A percentile compares a stretch with the other conserved stretches of the same genome.
Evolutionary conservation across 192 early-diverging fungal genomes (phyloP).

Genomic region (Gryganskiella cystojenkinii): DNA sequence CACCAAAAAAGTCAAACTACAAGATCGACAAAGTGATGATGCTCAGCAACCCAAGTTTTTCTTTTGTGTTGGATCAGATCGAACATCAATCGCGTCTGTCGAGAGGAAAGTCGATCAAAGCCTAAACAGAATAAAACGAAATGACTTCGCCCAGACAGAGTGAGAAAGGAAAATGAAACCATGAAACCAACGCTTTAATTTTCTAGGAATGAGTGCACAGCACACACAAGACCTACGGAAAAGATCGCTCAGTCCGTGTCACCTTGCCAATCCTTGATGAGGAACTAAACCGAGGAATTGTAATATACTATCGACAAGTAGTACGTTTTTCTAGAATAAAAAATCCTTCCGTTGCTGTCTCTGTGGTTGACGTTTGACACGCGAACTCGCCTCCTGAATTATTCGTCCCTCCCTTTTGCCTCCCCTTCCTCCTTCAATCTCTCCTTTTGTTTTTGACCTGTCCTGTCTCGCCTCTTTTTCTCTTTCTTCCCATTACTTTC

Average conservation of each 20-base stretch:
- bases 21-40: conserved; percentile 38
- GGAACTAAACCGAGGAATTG: too few relatives aligned
- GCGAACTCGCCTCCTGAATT: background rate
- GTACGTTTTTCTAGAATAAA: too few relatives aligned
- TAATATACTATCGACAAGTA: too few relatives aligned
- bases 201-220: too few relatives aligned
- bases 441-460: background rate
- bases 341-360: too few relatives aligned
- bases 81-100: conserved; percentile 43
- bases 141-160: too few relatives aligned
- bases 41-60: conserved; percentile 45
- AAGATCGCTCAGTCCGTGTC: too few relatives aligned
- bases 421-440: conserved; percentile 1
- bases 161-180: too few relatives aligned
- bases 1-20: background rate
- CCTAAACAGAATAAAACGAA: background rate
- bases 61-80: conserved; percentile 47
- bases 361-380: background rate
- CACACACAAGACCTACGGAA: too few relatives aligned
- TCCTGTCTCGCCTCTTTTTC: background rate
- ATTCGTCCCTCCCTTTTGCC: background rate
- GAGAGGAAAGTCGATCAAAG: conserved; percentile 1
- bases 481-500: background rate
- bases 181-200: too few relatives aligned
- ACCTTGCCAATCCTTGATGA: too few relatives aligned